Base-by-base conservation (phyloP, 2,329 filamentous ascomycete species). In the Chaetoscypha palmicola region DNA sequence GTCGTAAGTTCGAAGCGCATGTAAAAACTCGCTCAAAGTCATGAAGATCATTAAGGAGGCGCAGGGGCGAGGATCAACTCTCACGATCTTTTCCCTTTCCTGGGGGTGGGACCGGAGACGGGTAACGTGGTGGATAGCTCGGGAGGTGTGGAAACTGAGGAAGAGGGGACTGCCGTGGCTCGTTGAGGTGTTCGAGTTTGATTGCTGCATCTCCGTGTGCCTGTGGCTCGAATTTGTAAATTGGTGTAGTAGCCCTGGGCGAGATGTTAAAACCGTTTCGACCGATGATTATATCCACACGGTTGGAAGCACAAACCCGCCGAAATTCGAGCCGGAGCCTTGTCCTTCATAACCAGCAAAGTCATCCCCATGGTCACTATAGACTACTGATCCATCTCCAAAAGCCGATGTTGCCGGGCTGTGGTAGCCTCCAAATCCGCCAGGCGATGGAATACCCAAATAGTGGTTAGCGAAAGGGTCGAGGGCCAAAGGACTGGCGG, bases 391-490 rank as follows among this genome's bases (percentile, higher is more conserved):
- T n/a, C 76, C 68, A 61, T 79, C 67, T n/a, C 75, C 68, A 58
- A 75, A 79, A 14, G 73, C 78, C 47, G 78, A 81, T 22, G 77
- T 78, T 17, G 77, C 74, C 40, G 78, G 78, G 59, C 77, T 81
- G 59, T 79, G 49, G 33, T 62, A 81, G 45, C 70, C 71, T 43
- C 58, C 58, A 49, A 55, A 62, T 49, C 75, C 79, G 21, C 74
- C 74, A 19, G 77, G 76, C 44, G 77, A 80, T n/a, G 78, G 78
- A 40, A 81, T 74, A 60, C 67, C 75, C 45, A 82, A 71, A 58
- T 80, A 82, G 54, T 79, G 74, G 53, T 72, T 70, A 51, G 66
- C 66, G 24, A 74, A 80, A 23, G 76, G 74, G 34, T 63, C 61
- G 41, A 80, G 65, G 53, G 70, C 67, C 58, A 79, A 58, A 12